phyloP scores from a whole-genome alignment of 2,329 filamentous ascomycete genomes.

The Dothiorella sarmentorum region DNA sequence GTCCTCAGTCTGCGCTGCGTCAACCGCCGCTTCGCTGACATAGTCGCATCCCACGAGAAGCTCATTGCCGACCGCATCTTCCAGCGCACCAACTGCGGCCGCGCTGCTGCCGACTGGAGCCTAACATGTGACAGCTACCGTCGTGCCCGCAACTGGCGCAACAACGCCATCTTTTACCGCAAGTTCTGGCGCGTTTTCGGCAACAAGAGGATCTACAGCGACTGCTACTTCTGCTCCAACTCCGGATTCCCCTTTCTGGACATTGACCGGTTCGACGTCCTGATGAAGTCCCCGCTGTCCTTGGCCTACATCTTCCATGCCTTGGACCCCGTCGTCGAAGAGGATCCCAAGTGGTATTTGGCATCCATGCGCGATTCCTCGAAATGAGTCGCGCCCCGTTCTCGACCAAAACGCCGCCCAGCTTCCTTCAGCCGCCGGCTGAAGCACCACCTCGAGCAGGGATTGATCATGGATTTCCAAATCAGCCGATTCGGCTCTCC shows the following conservation, averaged over 20 bases:
- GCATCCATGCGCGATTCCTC: constrained; percentile 1
- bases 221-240: constrained; percentile 17
- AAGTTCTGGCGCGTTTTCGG: constrained; percentile 19
- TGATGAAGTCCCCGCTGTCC: constrained; percentile 13
- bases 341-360: constrained; percentile 15
- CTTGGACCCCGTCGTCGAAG: constrained; percentile 9
- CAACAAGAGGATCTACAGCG: constrained; percentile 14
- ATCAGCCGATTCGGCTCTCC: too few relatives aligned
- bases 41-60: constrained; percentile 12
- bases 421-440: too few relatives aligned
- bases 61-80: constrained; percentile 17
- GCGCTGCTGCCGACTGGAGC: not conserved
- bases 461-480: too few relatives aligned
- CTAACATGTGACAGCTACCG: constrained; percentile 14
- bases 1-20: constrained; percentile 12
- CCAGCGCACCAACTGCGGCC: not conserved
- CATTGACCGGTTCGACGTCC: constrained; percentile 11
- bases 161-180: constrained; percentile 17
- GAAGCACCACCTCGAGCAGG: too few relatives aligned
- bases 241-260: constrained; percentile 16
- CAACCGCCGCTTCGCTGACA: constrained; percentile 12
- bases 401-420: too few relatives aligned
- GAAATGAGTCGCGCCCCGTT: not conserved
- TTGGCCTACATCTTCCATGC: constrained; percentile 15
- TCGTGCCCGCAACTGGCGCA: constrained; percentile 13